Percentiles rank a stretch among this genome's conserved stretches.
Conservation (phyloP, 2,329 filamentous ascomycete genomes). For the Trichoderma hamatum region DNA sequence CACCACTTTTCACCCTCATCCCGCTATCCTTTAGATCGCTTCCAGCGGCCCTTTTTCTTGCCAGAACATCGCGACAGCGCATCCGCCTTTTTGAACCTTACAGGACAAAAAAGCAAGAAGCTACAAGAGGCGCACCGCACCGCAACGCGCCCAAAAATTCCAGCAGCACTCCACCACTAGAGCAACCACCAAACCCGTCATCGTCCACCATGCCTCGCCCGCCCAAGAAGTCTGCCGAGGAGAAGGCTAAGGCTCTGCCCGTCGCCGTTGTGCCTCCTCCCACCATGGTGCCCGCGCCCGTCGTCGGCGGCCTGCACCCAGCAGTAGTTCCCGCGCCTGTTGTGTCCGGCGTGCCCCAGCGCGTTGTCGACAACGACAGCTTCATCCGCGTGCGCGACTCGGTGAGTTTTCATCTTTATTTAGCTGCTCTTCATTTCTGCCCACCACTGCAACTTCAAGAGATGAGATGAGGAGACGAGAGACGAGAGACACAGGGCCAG, state of each 20-base stretch:
- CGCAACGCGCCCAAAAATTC: slow-evolving; percentile 11
- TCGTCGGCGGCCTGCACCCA: slow-evolving; percentile 29
- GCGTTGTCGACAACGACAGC: slow-evolving; percentile 68
- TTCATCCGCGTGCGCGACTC: slow-evolving; percentile 80
- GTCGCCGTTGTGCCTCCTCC: slow-evolving; percentile 43
- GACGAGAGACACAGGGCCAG: neutral
- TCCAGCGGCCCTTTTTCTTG: slow-evolving; percentile 22
- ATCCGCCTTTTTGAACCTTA: neutral
- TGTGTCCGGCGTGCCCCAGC: slow-evolving; percentile 35
- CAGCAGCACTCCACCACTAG: slow-evolving; percentile 17
- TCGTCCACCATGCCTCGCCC: slow-evolving; percentile 48
- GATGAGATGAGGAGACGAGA: neutral
- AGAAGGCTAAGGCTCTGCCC: slow-evolving; percentile 42
- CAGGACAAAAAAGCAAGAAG: slow-evolving; percentile 1
- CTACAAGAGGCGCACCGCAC: neutral
- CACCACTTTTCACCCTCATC: slow-evolving; percentile 29
- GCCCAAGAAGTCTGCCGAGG: slow-evolving; percentile 48
- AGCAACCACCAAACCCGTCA: neutral
- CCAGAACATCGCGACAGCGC: slow-evolving; percentile 23
- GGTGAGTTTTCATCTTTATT: slow-evolving; percentile 59
- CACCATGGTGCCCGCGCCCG: slow-evolving; percentile 44
- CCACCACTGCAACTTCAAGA: neutral
- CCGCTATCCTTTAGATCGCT: slow-evolving; percentile 24
- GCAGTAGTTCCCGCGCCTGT: slow-evolving; percentile 28
- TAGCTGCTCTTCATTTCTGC: neutral